These are phyloP conservation scores for Beauveria bassiana DNA, from an alignment of 2,329 filamentous ascomycete species.

Conservation along the genomic window DNA sequence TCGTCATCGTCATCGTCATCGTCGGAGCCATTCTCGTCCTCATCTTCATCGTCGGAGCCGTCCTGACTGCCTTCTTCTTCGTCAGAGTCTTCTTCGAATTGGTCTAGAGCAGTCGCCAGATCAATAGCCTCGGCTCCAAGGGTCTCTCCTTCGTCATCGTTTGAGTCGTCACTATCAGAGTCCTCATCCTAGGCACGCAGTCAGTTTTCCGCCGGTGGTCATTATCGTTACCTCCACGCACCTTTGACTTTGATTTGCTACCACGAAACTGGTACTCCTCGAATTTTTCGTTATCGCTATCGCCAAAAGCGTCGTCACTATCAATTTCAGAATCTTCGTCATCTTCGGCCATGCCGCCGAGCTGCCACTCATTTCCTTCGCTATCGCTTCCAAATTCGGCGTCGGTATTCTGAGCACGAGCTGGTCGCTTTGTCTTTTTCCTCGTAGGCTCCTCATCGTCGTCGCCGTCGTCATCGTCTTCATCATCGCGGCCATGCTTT, in stretches of 20 bases:
- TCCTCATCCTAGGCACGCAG: conserved; percentile 40
- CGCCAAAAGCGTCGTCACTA: conserved; percentile 74
- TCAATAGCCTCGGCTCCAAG: conserved; percentile 54
- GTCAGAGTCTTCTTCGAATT: conserved; percentile 42
- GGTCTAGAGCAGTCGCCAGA: conserved; percentile 48
- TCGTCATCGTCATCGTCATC: conserved; percentile 43
- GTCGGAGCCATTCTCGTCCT: conserved; percentile 25
- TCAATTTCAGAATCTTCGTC: conserved; percentile 59
- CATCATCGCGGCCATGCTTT: conserved; percentile 37
- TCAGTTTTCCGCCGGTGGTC: background rate
- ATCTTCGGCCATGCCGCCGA: conserved; percentile 53
- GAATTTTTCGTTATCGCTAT: conserved; percentile 80
- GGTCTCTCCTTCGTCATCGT: conserved; percentile 48
- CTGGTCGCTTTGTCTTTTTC: conserved; percentile 35
- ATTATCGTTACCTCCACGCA: background rate
- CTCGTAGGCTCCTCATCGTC: conserved; percentile 46
- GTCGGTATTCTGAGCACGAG: conserved; percentile 42
- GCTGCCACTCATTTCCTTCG: conserved; percentile 76
- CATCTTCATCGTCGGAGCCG: conserved; percentile 23
- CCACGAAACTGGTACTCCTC: conserved; percentile 59
- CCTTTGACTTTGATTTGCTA: conserved; percentile 26
- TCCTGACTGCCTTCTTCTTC: conserved; percentile 40
- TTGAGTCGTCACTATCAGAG: conserved; percentile 43
- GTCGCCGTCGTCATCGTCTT: conserved; percentile 44
- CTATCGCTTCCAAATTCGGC: conserved; percentile 74